A percentile compares a stretch with the other conserved stretches of the same genome.
phyloP scores from a whole-genome alignment of 177 flowering plant genomes.

The Telopea speciosissima region DNA sequence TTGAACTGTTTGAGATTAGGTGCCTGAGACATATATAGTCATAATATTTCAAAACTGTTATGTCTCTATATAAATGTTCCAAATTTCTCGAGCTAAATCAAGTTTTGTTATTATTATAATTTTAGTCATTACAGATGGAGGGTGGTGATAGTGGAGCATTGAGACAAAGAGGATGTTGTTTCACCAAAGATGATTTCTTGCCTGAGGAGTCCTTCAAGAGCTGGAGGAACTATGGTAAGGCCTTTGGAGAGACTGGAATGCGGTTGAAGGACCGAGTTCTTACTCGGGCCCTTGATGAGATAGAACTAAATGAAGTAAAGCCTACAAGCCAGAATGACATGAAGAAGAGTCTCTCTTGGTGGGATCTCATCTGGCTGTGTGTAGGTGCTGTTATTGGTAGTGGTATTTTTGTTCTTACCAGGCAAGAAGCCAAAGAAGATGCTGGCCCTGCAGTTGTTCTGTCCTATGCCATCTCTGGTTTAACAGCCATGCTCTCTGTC shows the following conservation, averaged over 20 bases:
- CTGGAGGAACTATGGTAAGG: constrained; percentile 40
- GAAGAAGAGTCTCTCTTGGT: constrained; percentile 58
- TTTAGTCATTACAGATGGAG: constrained; percentile 6
- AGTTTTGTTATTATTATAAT: too few species aligned
- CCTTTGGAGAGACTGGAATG: constrained; percentile 30
- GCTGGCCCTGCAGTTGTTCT: constrained; percentile 71
- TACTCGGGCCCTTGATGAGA: constrained; percentile 41
- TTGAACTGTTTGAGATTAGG: too few species aligned
- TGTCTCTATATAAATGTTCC: too few species aligned
- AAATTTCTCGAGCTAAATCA: too few species aligned
- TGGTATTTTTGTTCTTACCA: constrained; percentile 69
- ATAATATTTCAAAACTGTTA: too few species aligned
- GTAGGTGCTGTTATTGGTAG: constrained; percentile 68
- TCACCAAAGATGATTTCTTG: constrained; percentile 46
- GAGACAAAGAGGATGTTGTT: constrained; percentile 28
- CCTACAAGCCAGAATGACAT: constrained; percentile 47
- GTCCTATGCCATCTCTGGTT: constrained; percentile 54
- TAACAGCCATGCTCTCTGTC: constrained; percentile 71
- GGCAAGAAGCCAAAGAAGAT: constrained; percentile 30
- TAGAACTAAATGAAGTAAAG: constrained; percentile 41
- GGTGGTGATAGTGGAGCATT: neutral
- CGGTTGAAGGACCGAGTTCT: constrained; percentile 39
- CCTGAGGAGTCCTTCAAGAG: constrained; percentile 65
- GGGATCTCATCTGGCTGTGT: constrained; percentile 78
- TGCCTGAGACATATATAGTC: too few species aligned